Percentiles rank a stretch among this genome's conserved stretches.
phyloP scores from a whole-genome alignment of 202 grass and related monocot genomes.

The Zizania palustris region DNA sequence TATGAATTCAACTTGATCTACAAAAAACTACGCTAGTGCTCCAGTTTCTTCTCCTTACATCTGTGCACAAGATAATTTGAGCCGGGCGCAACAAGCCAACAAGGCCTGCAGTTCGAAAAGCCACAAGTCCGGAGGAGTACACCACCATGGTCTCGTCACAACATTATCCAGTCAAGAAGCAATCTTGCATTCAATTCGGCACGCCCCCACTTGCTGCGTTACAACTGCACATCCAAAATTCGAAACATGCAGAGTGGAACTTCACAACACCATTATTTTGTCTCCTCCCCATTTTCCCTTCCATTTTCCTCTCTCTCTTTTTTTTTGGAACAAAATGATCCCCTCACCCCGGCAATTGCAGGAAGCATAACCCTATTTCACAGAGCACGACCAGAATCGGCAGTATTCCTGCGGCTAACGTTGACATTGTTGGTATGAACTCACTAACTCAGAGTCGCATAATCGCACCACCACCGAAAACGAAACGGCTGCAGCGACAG shows the following conservation, averaged over 20 bases:
- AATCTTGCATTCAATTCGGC: neutral
- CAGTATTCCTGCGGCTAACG: too few relatives aligned
- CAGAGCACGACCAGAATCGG: neutral
- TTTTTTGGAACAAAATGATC: too few relatives aligned
- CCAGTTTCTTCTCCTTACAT: neutral
- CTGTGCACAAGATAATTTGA: neutral
- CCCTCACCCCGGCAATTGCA: neutral
- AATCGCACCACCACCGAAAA: neutral
- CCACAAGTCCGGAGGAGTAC: neutral
- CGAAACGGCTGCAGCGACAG: neutral
- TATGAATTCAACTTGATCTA: neutral
- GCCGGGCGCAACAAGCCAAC: neutral
- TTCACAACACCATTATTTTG: neutral
- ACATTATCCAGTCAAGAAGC: neutral
- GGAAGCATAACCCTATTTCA: neutral
- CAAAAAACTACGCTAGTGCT: too few relatives aligned
- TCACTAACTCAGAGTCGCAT: too few relatives aligned
- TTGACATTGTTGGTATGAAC: neutral
- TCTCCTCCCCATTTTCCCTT: neutral
- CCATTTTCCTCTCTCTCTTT: too few relatives aligned
- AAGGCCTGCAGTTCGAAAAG: too few relatives aligned
- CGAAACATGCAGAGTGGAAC: neutral
- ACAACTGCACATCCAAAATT: neutral
- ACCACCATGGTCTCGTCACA: neutral
- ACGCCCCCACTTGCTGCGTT: neutral